Evolutionary conservation across 345 rosid genomes (phyloP), one percentile per base, ranked within the genome.

Genomic region (Pseudoturritis turrita): DNA sequence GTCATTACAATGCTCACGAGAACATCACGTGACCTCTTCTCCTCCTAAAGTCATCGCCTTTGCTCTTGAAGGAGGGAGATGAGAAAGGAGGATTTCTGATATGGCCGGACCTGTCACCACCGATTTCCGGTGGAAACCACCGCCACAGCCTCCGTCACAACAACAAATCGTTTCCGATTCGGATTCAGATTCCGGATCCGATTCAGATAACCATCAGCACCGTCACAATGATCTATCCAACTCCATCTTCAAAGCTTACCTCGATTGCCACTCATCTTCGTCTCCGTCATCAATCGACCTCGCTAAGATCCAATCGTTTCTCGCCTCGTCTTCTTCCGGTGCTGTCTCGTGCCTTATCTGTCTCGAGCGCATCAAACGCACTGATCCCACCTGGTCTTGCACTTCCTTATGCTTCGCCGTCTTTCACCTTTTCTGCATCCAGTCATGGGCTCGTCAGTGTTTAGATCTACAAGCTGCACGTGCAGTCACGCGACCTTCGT

Each of bases 361-460:
- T 73, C 96, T 95, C 78, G 95, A 89, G 39, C 90, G 97, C 11
- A 89, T 88, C 79, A 79, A 80, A 28, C 85, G 81, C 54, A 81
- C 96, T 33, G 93, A 95, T 62, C 96, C 96, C 3, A 86, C 96
- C 15, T 95, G 96, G 96, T 88, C 94, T 62, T 95, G 97, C 76
- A 78, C 86, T 65, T 81, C 90, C 49, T 78, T 84, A 46, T 91
- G 96, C 82, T 88, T 79, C 87, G 85, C 85, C 18, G 81, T 91
- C 47, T 89, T 91, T 77, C 96, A 91, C 80, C 92, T 94, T 65
- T 40, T 81, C 78, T 91, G 99, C 62, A 89, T 94, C 81, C 96
- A 91, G 19, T 88, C 90, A 63, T 89, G 96, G 98, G 91, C 96
- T 17, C 91, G 92, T 65, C 98, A 91, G 41, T 75, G 95, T 59